Percentiles rank a stretch among this genome's conserved stretches.
These are phyloP conservation scores for Geotrichum phurueaensis DNA, from an alignment of 1,139 yeast genomes.

Conservation along the genomic window DNA sequence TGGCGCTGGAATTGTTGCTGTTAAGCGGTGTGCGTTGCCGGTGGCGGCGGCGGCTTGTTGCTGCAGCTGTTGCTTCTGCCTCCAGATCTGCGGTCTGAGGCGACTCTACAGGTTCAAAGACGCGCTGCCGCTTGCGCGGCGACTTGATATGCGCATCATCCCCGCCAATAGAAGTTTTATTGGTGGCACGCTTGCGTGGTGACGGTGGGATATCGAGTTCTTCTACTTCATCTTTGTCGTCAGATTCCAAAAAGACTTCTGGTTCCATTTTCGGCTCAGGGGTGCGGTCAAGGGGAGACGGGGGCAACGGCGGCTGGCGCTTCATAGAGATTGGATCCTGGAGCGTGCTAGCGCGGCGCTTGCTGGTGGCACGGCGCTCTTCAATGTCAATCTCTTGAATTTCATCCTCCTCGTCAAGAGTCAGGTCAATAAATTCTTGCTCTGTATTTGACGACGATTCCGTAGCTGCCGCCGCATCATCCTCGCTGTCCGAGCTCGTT, in stretches of 20 bases:
- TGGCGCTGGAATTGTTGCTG: neutral
- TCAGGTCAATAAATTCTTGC: neutral
- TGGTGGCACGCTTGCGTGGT: slow-evolving; percentile 1
- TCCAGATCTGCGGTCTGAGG: neutral
- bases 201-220: neutral
- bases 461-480: neutral
- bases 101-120: neutral
- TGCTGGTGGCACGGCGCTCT: slow-evolving; percentile 1
- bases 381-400: slow-evolving; percentile 1
- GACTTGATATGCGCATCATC: neutral
- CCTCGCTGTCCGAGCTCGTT: neutral
- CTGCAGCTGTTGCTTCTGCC: neutral
- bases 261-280: neutral
- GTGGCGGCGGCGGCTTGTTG: neutral
- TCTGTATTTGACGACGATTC: neutral
- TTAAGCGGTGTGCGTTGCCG: neutral
- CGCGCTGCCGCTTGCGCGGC: slow-evolving; percentile 7
- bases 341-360: neutral
- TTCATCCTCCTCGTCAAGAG: neutral
- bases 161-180: neutral
- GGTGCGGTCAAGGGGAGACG: neutral
- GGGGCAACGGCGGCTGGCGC: neutral
- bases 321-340: neutral
- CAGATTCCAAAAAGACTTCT: neutral
- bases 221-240: neutral